Conservation (phyloP, 2,329 filamentous ascomycete species). For the Sarocladium strictum region DNA sequence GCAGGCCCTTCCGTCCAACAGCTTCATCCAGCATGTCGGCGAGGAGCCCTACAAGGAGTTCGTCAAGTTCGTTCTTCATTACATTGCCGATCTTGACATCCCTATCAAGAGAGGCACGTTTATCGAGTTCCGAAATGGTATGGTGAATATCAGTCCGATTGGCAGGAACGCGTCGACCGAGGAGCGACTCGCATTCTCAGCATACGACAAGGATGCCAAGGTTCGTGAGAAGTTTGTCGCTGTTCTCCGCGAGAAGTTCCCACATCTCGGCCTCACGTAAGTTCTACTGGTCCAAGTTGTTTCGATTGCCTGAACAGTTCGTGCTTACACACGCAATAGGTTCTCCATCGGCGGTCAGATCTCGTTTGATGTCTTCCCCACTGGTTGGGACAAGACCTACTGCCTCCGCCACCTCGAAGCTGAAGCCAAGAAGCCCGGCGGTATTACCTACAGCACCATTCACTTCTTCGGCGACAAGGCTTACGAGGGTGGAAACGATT, state of each 20-base stretch:
- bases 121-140: slow-evolving; percentile 84
- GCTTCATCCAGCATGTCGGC: slow-evolving; percentile 88
- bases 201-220: slow-evolving; percentile 71
- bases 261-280: slow-evolving; percentile 77
- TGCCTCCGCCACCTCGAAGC: slow-evolving; percentile 81
- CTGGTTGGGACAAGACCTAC: slow-evolving; percentile 98
- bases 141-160: slow-evolving; percentile 80
- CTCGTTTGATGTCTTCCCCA: slow-evolving; percentile 96
- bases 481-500: slow-evolving; percentile 85
- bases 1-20: slow-evolving; percentile 65
- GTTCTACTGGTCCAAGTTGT: slow-evolving; percentile 31
- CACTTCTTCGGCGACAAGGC: slow-evolving; percentile 99
- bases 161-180: slow-evolving; percentile 77
- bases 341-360: slow-evolving; percentile 96
- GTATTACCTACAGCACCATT: slow-evolving; percentile 75
- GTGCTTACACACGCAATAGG: slow-evolving; percentile 32
- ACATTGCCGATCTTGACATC: slow-evolving; percentile 77
- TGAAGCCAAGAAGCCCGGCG: slow-evolving; percentile 64
- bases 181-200: slow-evolving; percentile 78
- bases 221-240: slow-evolving; percentile 72
- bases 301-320: background rate
- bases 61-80: slow-evolving; percentile 70
- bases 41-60: slow-evolving; percentile 77
- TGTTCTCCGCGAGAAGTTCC: slow-evolving; percentile 73
- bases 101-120: slow-evolving; percentile 81